A percentile compares a stretch with the other conserved stretches of the same genome.
Conservation (phyloP, 1,139 yeast genomes). For the Kluyveromyces sp. region DNA sequence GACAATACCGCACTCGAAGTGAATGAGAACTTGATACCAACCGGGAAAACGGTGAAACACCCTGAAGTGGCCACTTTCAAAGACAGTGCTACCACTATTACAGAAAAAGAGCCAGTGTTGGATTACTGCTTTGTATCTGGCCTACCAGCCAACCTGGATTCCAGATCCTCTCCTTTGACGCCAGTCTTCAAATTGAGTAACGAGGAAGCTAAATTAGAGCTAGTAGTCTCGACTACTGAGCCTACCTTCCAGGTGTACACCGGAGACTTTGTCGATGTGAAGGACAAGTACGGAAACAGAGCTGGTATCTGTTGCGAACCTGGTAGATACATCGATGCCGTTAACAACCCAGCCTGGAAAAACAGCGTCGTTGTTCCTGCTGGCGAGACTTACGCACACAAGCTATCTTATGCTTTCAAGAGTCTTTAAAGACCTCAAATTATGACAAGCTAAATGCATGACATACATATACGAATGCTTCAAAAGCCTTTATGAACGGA, state of each 20-base stretch:
- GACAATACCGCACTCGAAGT: slow-evolving; percentile 34
- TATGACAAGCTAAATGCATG: neutral
- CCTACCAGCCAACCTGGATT: slow-evolving; percentile 36
- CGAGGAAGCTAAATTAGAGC: slow-evolving; percentile 39
- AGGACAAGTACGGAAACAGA: slow-evolving; percentile 35
- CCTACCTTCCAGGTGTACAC: slow-evolving; percentile 67
- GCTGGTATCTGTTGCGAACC: slow-evolving; percentile 63
- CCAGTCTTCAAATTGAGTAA: slow-evolving; percentile 43
- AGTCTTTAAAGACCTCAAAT: neutral
- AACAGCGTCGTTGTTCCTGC: slow-evolving; percentile 46
- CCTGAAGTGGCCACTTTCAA: slow-evolving; percentile 20
- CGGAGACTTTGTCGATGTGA: slow-evolving; percentile 43
- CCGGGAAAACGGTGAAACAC: slow-evolving; percentile 37
- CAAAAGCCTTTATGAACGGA: no score
- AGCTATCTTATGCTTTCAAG: slow-evolving; percentile 7
- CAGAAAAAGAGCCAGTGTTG: slow-evolving; percentile 30
- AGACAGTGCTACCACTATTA: slow-evolving; percentile 16
- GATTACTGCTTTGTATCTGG: slow-evolving; percentile 51
- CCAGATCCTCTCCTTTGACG: slow-evolving; percentile 37
- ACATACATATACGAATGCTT: no score
- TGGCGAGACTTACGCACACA: slow-evolving; percentile 48
- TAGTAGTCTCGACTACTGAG: slow-evolving; percentile 51
- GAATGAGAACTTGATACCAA: slow-evolving; percentile 37
- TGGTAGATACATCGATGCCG: slow-evolving; percentile 52
- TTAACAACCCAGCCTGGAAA: slow-evolving; percentile 43